Evolutionary conservation across 768 basidiomycete genomes (phyloP).

Genomic region (Hypholoma fasciculare): DNA sequence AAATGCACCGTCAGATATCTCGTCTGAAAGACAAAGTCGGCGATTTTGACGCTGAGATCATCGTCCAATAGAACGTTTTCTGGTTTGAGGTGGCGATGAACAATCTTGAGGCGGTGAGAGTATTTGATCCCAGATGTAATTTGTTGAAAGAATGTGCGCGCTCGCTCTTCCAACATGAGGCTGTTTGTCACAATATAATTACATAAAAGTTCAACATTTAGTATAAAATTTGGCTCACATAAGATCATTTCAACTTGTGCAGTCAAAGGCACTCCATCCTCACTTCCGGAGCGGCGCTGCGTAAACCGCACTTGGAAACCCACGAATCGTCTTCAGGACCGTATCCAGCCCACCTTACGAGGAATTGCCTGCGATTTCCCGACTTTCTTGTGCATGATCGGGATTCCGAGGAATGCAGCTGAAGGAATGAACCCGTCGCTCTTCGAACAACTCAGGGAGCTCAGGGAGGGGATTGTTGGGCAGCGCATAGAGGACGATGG

Average conservation of each 20-base stretch:
- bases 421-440: too few relatives aligned
- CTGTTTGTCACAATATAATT: slow-evolving; percentile 97
- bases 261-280: not conserved
- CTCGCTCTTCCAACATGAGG: slow-evolving; percentile 83
- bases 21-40: slow-evolving; percentile 96
- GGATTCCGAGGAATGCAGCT: not conserved
- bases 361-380: not conserved
- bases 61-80: slow-evolving; percentile 92
- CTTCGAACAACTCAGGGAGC: too few relatives aligned
- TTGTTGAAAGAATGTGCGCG: slow-evolving; percentile 96
- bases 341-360: slow-evolving; percentile 2
- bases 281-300: slow-evolving; percentile 2
- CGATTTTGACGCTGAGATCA: slow-evolving; percentile 91
- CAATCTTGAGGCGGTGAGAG: slow-evolving; percentile 94
- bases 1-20: slow-evolving; percentile 96
- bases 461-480: too few relatives aligned
- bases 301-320: slow-evolving; percentile 1
- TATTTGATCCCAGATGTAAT: slow-evolving; percentile 97
- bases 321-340: slow-evolving; percentile 2
- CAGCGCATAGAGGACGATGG: too few relatives aligned
- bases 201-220: too few relatives aligned
- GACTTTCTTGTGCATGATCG: not conserved
- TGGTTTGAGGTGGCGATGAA: slow-evolving; percentile 97
- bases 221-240: too few relatives aligned
- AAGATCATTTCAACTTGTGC: too few relatives aligned